Evolutionary conservation across 1,139 yeast species (phyloP).

Genomic region (Hemisphaericaspora xylanilytica): DNA sequence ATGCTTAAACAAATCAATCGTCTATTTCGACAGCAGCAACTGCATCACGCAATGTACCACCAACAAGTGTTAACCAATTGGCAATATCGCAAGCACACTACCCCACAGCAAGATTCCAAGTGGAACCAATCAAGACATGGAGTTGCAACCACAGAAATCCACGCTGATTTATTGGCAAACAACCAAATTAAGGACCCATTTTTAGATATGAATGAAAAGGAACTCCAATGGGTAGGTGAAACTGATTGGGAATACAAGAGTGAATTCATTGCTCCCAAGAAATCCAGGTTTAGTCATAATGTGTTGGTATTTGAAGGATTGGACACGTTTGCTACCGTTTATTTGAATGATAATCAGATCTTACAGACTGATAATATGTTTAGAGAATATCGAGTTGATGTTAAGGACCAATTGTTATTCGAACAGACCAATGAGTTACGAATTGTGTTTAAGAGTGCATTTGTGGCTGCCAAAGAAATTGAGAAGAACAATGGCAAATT

Average conservation of each 20-base stretch:
- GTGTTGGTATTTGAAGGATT: conserved; percentile 41
- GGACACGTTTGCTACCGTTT: conserved; percentile 43
- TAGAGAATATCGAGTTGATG: conserved; percentile 19
- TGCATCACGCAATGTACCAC: background rate
- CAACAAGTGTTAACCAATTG: conserved; percentile 8
- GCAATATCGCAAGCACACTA: conserved; percentile 9
- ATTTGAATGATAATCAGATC: conserved; percentile 31
- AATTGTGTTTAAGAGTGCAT: conserved; percentile 24
- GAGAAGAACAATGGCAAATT: conserved; percentile 19
- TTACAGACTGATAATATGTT: conserved; percentile 41
- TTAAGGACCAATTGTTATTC: conserved; percentile 10
- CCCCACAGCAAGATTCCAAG: conserved; percentile 5
- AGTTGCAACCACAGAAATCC: conserved; percentile 25
- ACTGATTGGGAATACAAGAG: conserved; percentile 39
- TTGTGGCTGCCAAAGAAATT: conserved; percentile 19
- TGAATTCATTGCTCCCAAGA: conserved; percentile 15
- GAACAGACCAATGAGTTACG: conserved; percentile 17
- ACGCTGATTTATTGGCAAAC: conserved; percentile 35
- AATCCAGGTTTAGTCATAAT: conserved; percentile 12
- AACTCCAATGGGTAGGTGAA: conserved; percentile 49
- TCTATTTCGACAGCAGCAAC: background rate
- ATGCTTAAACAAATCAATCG: conserved; percentile 1
- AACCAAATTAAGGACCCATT: conserved; percentile 45
- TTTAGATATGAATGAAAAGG: conserved; percentile 35
- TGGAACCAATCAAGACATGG: conserved; percentile 2